These are phyloP conservation scores for Parafenestella ontariensis DNA, from an alignment of 2,329 filamentous ascomycete species.

Conservation along the genomic window DNA sequence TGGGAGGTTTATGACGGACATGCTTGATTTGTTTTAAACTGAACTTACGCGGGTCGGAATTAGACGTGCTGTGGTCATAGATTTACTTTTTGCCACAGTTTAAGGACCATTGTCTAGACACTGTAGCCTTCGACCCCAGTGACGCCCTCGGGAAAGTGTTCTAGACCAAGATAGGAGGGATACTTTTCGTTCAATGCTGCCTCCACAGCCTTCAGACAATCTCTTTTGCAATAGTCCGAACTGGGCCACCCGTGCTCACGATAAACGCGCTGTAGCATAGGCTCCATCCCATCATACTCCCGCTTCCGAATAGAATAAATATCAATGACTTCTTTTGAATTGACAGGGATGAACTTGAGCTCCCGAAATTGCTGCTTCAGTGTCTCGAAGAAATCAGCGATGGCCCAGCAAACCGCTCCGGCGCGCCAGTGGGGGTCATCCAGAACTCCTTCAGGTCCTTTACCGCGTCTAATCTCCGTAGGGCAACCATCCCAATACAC, in stretches of 20 bases:
- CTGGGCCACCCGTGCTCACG: conserved; percentile 17
- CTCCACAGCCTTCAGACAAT: no score
- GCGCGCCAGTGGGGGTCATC: conserved; percentile 2
- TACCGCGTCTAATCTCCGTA: background rate
- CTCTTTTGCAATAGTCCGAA: background rate
- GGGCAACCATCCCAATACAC: conserved; percentile 4
- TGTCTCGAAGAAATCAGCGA: conserved; percentile 9
- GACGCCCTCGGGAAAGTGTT: no score
- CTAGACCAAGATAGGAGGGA: no score
- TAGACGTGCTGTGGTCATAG: no score
- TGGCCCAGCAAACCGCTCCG: background rate
- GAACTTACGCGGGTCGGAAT: no score
- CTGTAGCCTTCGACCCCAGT: no score
- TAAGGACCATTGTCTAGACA: no score
- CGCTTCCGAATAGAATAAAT: background rate
- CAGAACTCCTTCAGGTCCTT: background rate
- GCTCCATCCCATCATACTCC: background rate
- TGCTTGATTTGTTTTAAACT: no score
- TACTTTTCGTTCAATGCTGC: background rate
- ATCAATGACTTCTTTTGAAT: background rate
- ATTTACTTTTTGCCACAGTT: no score
- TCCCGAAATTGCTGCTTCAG: conserved; percentile 5
- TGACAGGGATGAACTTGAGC: conserved; percentile 7
- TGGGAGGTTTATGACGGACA: no score
- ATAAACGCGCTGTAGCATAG: conserved; percentile 12